phyloP scores from a whole-genome alignment of 2,329 filamentous ascomycete genomes.

The Diplodia corticola region DNA sequence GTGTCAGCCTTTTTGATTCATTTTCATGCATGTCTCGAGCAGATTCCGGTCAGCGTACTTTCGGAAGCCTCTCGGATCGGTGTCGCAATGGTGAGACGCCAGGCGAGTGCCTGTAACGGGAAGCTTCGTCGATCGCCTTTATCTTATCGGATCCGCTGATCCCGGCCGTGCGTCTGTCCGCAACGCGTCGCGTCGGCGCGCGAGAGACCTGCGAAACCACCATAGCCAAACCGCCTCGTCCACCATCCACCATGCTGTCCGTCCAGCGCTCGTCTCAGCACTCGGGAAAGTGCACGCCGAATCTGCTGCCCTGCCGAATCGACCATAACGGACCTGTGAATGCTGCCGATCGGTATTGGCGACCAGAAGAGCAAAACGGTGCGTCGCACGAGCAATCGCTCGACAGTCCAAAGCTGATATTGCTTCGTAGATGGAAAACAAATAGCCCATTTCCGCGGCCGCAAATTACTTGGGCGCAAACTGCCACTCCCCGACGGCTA shows the following conservation, averaged over 20 bases:
- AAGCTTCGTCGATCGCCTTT: slow-evolving; percentile 12
- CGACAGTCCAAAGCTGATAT: background rate
- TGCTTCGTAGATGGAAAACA: slow-evolving; percentile 39
- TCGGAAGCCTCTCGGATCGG: background rate
- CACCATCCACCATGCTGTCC: slow-evolving; percentile 44
- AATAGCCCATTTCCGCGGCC: slow-evolving; percentile 73
- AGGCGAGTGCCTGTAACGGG: background rate
- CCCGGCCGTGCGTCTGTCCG: background rate
- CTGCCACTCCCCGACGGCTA: slow-evolving; percentile 72
- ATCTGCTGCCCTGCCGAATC: slow-evolving; percentile 79
- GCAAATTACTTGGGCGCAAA: slow-evolving; percentile 70
- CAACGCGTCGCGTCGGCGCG: background rate
- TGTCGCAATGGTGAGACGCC: slow-evolving; percentile 3
- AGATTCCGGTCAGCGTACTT: background rate
- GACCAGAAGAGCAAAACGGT: slow-evolving; percentile 47
- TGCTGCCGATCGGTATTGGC: slow-evolving; percentile 68
- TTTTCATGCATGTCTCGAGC: background rate
- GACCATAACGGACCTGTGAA: slow-evolving; percentile 74
- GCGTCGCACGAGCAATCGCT: background rate
- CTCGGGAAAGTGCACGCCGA: slow-evolving; percentile 54
- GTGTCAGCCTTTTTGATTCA: background rate
- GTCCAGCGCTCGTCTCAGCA: slow-evolving; percentile 36
- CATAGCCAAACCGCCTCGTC: background rate
- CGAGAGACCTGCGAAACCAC: background rate
- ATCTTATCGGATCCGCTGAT: slow-evolving; percentile 2